Base-by-base conservation (phyloP, 441 rosid genomes). In the Hura crepitans region DNA sequence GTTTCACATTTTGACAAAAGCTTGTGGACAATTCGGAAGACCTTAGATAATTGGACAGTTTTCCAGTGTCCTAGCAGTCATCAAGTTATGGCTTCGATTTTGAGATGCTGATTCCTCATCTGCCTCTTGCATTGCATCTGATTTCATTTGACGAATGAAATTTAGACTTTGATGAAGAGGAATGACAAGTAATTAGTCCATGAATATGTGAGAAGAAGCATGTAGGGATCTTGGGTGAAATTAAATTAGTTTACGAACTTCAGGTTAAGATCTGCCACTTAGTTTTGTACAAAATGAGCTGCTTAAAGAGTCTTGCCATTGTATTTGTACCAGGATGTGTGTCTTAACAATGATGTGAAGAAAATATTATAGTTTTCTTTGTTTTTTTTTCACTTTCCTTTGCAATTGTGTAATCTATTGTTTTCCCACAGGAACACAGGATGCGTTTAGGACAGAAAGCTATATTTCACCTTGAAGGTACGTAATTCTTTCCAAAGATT, bases 401-500 rank as follows among this genome's bases (percentile, higher is more conserved):
- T 45, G 51, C 45, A 2, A 42, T 61, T 58, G 43, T 51, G 43
- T 39, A 43, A 62, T 43, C 45, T 58, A 42, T 64, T 53, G 15
- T 53, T 54, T 56, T 68, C 14, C 68, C 46, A 54, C 93, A 94
- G 97, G 97, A 94, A 75, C 96, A 95, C 80, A 83, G 93, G 85
- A 89, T 95, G 96, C 82, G 82, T 43, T 78, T 81, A 9, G 99
- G 96, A 72, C 96, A 95, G 76, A 95, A 95, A 80, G 89, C 96
- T 75, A 95, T 95, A 78, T 92, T 92, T 80, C 99, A 95, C 75
- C 87, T 90, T 14, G 97, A 95, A 90, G 97, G 97, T 94, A 87
- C 53, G 54, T 31, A n/a, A 37, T 61, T 43, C 6, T 33, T 61
- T 72, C 31, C 70, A 71, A 30, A 69, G 51, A 56, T 11, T 65